Evolutionary conservation across 768 basidiomycete species (phyloP).

Genomic region (Filobasidium floriforme): DNA sequence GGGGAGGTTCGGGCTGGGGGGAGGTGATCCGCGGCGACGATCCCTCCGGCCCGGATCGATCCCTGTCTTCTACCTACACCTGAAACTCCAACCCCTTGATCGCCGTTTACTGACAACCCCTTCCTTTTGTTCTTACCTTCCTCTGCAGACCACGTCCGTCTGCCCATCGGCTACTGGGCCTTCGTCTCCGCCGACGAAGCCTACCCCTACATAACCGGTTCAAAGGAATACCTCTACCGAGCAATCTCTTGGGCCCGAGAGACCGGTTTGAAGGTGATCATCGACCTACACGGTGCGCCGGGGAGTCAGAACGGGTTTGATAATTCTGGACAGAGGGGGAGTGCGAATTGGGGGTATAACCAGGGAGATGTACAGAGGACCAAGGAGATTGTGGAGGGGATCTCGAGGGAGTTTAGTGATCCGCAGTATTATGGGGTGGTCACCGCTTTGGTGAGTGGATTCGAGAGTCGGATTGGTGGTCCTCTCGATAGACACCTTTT

Average conservation of each 20-base stretch:
- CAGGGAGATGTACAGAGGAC: constrained; percentile 35
- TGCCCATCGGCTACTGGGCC: constrained; percentile 39
- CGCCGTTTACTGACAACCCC: too few relatives aligned
- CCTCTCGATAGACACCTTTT: not conserved
- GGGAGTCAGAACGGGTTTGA: constrained; percentile 40
- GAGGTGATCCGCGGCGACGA: not conserved
- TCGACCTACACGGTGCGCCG: constrained; percentile 43
- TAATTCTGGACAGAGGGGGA: constrained; percentile 38
- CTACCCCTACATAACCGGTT: constrained; percentile 42
- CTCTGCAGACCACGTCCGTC: constrained; percentile 36
- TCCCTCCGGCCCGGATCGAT: not conserved
- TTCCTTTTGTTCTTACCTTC: not conserved
- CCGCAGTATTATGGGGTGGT: constrained; percentile 39
- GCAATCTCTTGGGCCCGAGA: constrained; percentile 43
- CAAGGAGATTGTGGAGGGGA: constrained; percentile 29
- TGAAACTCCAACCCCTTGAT: too few relatives aligned
- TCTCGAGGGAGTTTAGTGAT: constrained; percentile 39
- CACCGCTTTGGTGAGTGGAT: constrained; percentile 32
- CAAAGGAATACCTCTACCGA: constrained; percentile 39
- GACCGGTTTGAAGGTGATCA: constrained; percentile 38
- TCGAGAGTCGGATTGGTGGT: not conserved
- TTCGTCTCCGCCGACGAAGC: constrained; percentile 31
- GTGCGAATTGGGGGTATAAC: constrained; percentile 32
- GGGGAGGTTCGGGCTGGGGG: constrained; percentile 19
- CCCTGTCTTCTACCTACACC: too few relatives aligned